Evolutionary conservation across 768 basidiomycete species (phyloP).

Genomic region (Russula brevipes): DNA sequence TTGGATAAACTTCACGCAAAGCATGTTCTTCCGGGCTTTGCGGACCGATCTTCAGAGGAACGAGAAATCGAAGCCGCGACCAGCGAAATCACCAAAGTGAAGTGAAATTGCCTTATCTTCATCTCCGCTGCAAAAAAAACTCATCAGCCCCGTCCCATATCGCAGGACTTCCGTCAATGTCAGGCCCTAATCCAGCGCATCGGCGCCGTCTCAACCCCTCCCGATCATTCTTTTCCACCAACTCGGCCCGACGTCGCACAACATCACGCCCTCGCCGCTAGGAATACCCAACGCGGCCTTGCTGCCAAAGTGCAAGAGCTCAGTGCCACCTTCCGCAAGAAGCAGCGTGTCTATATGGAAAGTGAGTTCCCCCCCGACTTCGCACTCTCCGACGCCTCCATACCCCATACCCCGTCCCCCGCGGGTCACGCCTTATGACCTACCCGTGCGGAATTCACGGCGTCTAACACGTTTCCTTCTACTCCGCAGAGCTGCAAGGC

Average conservation of each 20-base stretch:
- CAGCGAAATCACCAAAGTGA: constrained; percentile 80
- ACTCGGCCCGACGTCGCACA: constrained; percentile 39
- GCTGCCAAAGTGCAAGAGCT: constrained; percentile 96
- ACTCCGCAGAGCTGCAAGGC: constrained; percentile 76
- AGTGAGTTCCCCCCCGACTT: constrained; percentile 54
- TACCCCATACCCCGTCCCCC: constrained; percentile 18
- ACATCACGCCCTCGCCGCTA: constrained; percentile 62
- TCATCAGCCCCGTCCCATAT: constrained; percentile 14
- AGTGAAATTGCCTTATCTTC: constrained; percentile 25
- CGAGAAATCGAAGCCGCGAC: constrained; percentile 86
- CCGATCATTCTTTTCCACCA: constrained; percentile 63
- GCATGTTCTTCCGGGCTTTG: constrained; percentile 92
- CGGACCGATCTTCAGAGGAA: constrained; percentile 92
- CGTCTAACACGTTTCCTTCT: constrained; percentile 2
- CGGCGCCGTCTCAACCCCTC: constrained; percentile 35
- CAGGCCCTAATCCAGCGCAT: constrained; percentile 71
- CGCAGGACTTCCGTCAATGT: constrained; percentile 39
- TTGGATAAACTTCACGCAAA: constrained; percentile 96
- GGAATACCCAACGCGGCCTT: constrained; percentile 92
- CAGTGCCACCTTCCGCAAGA: constrained; percentile 90
- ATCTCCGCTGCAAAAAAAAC: constrained; percentile 6
- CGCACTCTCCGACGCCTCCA: not conserved
- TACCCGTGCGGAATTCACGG: not conserved
- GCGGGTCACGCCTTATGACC: constrained; percentile 13
- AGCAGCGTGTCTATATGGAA: constrained; percentile 97